phyloP scores from a whole-genome alignment of 331 rosid genomes.

The Phaseolus coccineus region DNA sequence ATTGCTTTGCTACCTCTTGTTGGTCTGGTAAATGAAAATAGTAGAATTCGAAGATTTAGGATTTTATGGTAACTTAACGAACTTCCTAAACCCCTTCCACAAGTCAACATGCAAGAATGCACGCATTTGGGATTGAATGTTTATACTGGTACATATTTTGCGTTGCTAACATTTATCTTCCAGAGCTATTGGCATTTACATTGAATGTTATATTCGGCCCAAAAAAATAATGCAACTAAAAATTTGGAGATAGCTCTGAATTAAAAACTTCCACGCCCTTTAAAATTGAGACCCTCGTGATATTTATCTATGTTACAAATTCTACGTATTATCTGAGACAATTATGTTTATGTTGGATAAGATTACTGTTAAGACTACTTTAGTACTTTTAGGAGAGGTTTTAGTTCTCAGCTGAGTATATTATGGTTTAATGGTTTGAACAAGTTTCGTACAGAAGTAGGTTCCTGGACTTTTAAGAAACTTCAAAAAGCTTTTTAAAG shows the following conservation, averaged over 20 bases:
- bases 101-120: slow-evolving; percentile 8
- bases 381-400: too few species aligned
- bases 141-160: slow-evolving; percentile 13
- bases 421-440: too few species aligned
- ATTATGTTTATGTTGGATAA: too few species aligned
- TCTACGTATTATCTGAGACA: too few species aligned
- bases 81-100: slow-evolving; percentile 12
- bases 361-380: too few species aligned
- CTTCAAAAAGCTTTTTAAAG: too few species aligned
- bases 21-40: neutral
- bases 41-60: slow-evolving; percentile 1
- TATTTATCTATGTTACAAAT: too few species aligned
- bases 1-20: neutral
- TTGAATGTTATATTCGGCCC: neutral
- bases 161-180: slow-evolving; percentile 15
- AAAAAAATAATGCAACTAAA: neutral
- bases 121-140: slow-evolving; percentile 5
- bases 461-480: too few species aligned
- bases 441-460: too few species aligned
- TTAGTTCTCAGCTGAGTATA: too few species aligned
- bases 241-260: neutral
- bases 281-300: neutral
- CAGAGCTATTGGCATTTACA: neutral
- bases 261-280: neutral
- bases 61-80: slow-evolving; percentile 38